A percentile compares a stretch with the other conserved stretches of the same genome.
These are phyloP conservation scores for Tetrahymena elliotti DNA, from an alignment of 73 alveolate genomes.

Conservation along the genomic window DNA sequence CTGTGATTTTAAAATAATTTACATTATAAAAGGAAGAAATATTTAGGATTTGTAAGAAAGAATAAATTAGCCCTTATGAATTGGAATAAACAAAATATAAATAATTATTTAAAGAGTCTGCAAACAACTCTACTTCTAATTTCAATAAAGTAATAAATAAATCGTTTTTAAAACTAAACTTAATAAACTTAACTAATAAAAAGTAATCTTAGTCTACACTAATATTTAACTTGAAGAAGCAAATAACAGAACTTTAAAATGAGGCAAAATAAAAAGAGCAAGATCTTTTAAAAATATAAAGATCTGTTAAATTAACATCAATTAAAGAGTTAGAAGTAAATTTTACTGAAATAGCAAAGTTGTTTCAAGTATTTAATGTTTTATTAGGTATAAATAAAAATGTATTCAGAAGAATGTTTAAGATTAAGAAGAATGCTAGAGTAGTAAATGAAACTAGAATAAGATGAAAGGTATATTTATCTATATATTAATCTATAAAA, in stretches of 20 bases:
- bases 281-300: neutral
- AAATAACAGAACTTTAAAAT: neutral
- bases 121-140: neutral
- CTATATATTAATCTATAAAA: neutral
- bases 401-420: neutral
- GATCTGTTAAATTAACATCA: neutral
- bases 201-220: neutral
- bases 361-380: neutral
- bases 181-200: neutral
- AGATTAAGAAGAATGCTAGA: neutral
- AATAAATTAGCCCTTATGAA: neutral
- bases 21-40: neutral
- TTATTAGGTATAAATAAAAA: neutral
- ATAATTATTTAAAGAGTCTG: neutral
- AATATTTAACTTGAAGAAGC: neutral
- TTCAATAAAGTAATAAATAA: neutral
- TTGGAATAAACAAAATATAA: neutral
- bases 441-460: neutral
- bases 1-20: neutral
- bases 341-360: no score
- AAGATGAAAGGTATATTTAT: neutral
- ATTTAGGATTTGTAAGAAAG: neutral
- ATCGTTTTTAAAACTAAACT: neutral
- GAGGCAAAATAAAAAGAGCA: neutral
- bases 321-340: neutral